Percentiles rank a stretch among this genome's conserved stretches.
Conservation (phyloP, 2,329 filamentous ascomycete species). For the Nemania diffusa region DNA sequence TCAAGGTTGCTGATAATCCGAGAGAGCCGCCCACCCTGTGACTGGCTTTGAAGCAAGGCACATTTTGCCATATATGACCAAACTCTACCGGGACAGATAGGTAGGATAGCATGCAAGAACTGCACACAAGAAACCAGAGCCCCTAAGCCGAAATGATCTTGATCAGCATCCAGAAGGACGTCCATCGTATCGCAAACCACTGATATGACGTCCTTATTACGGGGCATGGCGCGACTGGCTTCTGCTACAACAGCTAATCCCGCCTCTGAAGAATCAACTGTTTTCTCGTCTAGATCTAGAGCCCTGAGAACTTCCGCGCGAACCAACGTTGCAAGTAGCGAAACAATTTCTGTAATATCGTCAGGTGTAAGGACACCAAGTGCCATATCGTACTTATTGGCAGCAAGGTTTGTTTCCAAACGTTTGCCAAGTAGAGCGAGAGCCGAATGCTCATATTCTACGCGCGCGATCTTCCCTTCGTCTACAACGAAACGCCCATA, state of each 20-base stretch:
- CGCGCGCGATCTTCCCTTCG: constrained; percentile 76
- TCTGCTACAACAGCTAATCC: constrained; percentile 66
- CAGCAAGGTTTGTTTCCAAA: constrained; percentile 72
- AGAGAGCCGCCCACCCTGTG: constrained; percentile 79
- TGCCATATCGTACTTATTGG: constrained; percentile 63
- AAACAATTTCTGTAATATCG: constrained; percentile 77
- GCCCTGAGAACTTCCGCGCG: constrained; percentile 59
- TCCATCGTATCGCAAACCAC: constrained; percentile 90
- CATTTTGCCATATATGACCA: constrained; percentile 92
- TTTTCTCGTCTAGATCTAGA: constrained; percentile 35
- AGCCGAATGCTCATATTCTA: constrained; percentile 83
- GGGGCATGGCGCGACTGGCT: constrained; percentile 64
- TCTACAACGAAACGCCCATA: constrained; percentile 80
- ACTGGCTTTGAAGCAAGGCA: constrained; percentile 79
- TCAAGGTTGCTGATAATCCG: constrained; percentile 86
- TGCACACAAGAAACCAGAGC: constrained; percentile 77
- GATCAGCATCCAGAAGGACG: constrained; percentile 68
- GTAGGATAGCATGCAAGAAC: constrained; percentile 79
- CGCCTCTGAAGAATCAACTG: constrained; percentile 44
- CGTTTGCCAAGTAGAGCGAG: constrained; percentile 82
- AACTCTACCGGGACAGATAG: constrained; percentile 81
- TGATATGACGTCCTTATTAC: constrained; percentile 78
- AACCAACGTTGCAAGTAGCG: constrained; percentile 77
- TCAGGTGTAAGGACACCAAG: constrained; percentile 67
- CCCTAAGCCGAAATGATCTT: constrained; percentile 73